Conservation (phyloP, 148 eudicot species). For the Chenopodium quinoa region DNA sequence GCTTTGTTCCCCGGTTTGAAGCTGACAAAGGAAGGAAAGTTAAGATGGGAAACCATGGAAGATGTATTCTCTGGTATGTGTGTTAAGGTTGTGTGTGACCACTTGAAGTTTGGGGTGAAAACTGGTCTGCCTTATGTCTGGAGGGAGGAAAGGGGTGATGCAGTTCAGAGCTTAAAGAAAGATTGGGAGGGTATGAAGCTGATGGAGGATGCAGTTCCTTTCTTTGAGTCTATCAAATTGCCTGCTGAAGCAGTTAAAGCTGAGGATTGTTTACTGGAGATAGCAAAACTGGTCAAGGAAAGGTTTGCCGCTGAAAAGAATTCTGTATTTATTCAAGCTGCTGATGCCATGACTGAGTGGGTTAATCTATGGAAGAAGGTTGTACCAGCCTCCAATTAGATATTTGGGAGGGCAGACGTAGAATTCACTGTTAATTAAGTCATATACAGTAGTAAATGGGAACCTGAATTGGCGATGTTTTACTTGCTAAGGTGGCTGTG, state of each 20-base stretch:
- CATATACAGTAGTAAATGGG: background rate
- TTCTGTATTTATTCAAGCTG: constrained; percentile 62
- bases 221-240: constrained; percentile 62
- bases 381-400: constrained; percentile 20
- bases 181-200: constrained; percentile 94
- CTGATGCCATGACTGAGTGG: constrained; percentile 84
- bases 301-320: constrained; percentile 43
- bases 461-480: background rate
- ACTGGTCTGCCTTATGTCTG: constrained; percentile 87
- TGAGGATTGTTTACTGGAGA: constrained; percentile 76
- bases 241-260: constrained; percentile 54
- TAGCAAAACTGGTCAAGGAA: constrained; percentile 65
- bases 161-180: constrained; percentile 79
- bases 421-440: constrained; percentile 11
- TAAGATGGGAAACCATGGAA: constrained; percentile 93
- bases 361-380: constrained; percentile 75
- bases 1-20: constrained; percentile 76
- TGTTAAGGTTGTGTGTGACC: constrained; percentile 74
- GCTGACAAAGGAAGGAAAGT: constrained; percentile 73
- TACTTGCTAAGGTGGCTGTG: background rate
- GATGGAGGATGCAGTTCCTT: constrained; percentile 86
- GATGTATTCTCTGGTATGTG: constrained; percentile 90
- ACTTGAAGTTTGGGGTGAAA: constrained; percentile 75
- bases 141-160: constrained; percentile 84
- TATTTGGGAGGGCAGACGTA: background rate